Percentiles rank a stretch among this genome's conserved stretches.
These are phyloP conservation scores for Theobroma cacao DNA, from an alignment of 345 rosid genomes.

Conservation along the genomic window DNA sequence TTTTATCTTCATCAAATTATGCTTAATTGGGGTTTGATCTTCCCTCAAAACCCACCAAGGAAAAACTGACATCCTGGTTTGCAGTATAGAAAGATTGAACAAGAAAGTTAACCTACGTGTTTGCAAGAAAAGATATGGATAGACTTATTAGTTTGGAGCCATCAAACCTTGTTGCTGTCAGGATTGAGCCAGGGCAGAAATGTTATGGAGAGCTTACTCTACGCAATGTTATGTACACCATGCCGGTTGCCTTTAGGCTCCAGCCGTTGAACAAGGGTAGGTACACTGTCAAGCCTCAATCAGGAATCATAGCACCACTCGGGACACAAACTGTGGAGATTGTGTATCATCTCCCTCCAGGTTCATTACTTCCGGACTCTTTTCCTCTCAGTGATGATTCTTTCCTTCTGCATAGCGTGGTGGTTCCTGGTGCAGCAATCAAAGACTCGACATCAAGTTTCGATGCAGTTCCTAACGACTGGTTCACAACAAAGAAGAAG, in stretches of 20 bases:
- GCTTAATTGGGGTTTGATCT: not conserved
- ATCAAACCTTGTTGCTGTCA: slow-evolving; percentile 38
- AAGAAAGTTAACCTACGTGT: not conserved
- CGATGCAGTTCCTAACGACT: slow-evolving; percentile 52
- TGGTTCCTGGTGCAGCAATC: slow-evolving; percentile 55
- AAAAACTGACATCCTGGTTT: not conserved
- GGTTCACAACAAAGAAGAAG: slow-evolving; percentile 61
- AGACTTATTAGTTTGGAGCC: slow-evolving; percentile 64
- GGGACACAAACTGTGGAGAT: slow-evolving; percentile 44
- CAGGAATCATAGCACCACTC: slow-evolving; percentile 56
- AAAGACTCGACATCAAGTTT: slow-evolving; percentile 35
- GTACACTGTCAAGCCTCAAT: slow-evolving; percentile 48
- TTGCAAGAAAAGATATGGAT: slow-evolving; percentile 34
- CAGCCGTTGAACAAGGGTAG: slow-evolving; percentile 43
- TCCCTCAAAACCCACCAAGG: not conserved
- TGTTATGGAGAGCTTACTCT: slow-evolving; percentile 54
- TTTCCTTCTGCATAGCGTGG: slow-evolving; percentile 60
- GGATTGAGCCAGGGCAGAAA: slow-evolving; percentile 51
- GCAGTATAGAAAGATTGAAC: not conserved
- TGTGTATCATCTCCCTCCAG: slow-evolving; percentile 35
- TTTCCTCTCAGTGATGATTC: slow-evolving; percentile 44
- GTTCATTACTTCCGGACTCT: slow-evolving; percentile 32
- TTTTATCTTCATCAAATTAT: not conserved
- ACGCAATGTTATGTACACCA: slow-evolving; percentile 70
- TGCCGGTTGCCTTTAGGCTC: slow-evolving; percentile 63